Evolutionary conservation across 352 stramenopile species (phyloP), one percentile per base, ranked within the genome.

Genomic region (Aphanomyces cochlioides): DNA sequence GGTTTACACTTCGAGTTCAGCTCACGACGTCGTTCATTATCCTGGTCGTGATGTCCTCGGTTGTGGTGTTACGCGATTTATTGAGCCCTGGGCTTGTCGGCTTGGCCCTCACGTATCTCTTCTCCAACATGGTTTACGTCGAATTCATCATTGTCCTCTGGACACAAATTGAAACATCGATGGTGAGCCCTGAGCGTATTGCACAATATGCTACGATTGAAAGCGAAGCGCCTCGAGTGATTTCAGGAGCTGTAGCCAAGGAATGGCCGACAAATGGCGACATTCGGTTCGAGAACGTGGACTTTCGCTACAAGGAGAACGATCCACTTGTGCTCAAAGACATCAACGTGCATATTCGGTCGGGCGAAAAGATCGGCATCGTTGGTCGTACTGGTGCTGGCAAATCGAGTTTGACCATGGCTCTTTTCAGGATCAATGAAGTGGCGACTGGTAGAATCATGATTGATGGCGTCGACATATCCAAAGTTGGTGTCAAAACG

Each of bases 101-200:
- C 8, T 41, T 67, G 7, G 13, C 47, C 15, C 12, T 67, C 60
- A 67, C 60, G 5, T 67, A 67, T 21, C 38, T 10, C 3, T 41
- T 67, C 21, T 17, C 21, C 6, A 41, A 56, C n/a, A 37, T 41
- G n/a, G 60, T 41, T 37, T 56, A 67, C 47, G 79, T 92, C 3
- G 93, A 98, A 75, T 86, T 88, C 37, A 79, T 94, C 6, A 89
- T 98, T 36, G 97, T 92, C 40, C 79, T 86, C 17, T 90, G 82
- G 82, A 75, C 78, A 45, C 87, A 81, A 80, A 69, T 92, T 12
- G 77, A 89, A 54, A 77, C 57, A 66, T 95, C 50, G 54, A 95
- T 96, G 84, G 90, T 86, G 47, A 90, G 88, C 8, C 88, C 95
- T 4, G 90, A 96, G 69, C 81, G 90, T 39, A 81, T 98, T 66